These are phyloP conservation scores for Oenanthe sinensis DNA, from an alignment of 129 eudicot species.

Conservation along the genomic window DNA sequence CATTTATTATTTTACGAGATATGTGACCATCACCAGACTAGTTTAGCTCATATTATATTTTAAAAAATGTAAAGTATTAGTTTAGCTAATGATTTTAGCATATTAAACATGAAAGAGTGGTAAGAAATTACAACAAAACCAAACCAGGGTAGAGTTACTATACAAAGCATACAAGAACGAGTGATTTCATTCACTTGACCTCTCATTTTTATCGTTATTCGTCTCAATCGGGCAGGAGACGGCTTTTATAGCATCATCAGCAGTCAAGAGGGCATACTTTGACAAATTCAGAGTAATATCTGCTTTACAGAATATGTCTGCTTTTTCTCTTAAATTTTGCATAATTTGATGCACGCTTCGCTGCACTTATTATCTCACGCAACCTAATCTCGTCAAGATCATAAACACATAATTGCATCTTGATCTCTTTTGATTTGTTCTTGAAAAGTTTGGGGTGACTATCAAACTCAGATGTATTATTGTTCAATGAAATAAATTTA, in stretches of 20 bases:
- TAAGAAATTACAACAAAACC: neutral
- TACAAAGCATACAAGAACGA: slow-evolving; percentile 13
- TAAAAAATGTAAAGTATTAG: slow-evolving; percentile 17
- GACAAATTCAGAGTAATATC: slow-evolving; percentile 81
- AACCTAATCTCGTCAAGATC: slow-evolving; percentile 69
- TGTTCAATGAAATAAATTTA: slow-evolving; percentile 26
- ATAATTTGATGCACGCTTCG: slow-evolving; percentile 52
- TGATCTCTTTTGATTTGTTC: slow-evolving; percentile 41
- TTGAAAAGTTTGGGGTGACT: slow-evolving; percentile 38
- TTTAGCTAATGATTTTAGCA: slow-evolving; percentile 13
- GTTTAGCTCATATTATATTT: neutral
- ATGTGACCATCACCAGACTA: too few relatives aligned
- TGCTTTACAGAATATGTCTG: slow-evolving; percentile 63
- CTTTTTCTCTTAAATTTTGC: slow-evolving; percentile 72
- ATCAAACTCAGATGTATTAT: slow-evolving; percentile 49
- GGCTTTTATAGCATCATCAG: slow-evolving; percentile 46
- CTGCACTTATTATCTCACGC: slow-evolving; percentile 81
- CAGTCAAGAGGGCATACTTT: slow-evolving; percentile 64
- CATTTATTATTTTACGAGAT: too few relatives aligned
- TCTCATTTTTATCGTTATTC: neutral
- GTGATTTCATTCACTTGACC: neutral
- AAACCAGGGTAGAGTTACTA: neutral
- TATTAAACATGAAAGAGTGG: slow-evolving; percentile 12
- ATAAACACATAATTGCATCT: slow-evolving; percentile 36
- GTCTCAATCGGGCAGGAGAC: slow-evolving; percentile 16